Conservation (phyloP, 768 basidiomycete species). For the Podaxis mareebaensis region DNA sequence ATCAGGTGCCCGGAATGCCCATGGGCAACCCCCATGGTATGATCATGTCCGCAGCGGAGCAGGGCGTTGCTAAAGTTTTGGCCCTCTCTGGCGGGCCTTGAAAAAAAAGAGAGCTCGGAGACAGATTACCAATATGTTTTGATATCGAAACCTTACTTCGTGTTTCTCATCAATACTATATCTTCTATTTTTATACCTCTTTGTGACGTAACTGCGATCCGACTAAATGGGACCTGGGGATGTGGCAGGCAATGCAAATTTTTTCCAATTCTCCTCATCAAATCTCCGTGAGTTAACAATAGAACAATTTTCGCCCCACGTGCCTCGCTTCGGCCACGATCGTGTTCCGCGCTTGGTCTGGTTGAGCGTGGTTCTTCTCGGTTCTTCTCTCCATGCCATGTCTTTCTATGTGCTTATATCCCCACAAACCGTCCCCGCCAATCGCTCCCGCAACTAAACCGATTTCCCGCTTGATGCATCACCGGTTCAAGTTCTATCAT, state of each 20-base stretch:
- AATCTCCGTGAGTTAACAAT: neutral
- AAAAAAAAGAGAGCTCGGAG: neutral
- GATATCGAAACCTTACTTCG: neutral
- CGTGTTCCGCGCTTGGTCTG: neutral
- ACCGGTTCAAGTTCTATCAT: no score
- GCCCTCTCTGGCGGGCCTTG: constrained; percentile 54
- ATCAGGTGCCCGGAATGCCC: constrained; percentile 51
- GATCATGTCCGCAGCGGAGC: constrained; percentile 59
- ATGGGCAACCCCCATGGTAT: constrained; percentile 58
- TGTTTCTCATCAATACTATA: neutral
- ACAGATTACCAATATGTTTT: neutral
- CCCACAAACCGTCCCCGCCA: no score
- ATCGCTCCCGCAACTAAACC: no score
- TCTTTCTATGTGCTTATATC: no score
- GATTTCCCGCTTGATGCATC: no score
- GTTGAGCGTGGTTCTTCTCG: neutral
- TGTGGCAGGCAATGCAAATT: neutral
- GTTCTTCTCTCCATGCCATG: neutral
- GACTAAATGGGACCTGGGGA: neutral
- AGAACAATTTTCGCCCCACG: neutral
- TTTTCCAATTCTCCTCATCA: neutral
- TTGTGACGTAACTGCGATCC: neutral
- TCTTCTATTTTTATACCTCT: neutral
- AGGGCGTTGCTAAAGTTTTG: constrained; percentile 56
- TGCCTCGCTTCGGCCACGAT: neutral